Base-by-base conservation (phyloP, 257 asterid species). In the Solanum verrucosum region DNA sequence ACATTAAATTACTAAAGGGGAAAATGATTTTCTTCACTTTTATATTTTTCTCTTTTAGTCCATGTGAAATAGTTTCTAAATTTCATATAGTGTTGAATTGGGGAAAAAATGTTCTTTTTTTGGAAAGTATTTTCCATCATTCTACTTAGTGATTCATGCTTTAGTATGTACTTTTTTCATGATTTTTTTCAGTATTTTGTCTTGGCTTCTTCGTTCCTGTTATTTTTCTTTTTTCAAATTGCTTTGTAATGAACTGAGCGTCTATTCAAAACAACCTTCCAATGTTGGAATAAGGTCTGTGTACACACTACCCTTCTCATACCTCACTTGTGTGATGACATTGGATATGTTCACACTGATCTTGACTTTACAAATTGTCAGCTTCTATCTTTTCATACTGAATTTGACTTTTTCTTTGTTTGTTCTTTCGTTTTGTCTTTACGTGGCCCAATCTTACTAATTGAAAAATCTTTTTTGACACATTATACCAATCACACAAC, bases 281-380 rank as follows among this genome's bases (percentile, higher is more conserved):
- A 68, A 27, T 6, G 5, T 68, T 1, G 29, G 0, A 29, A 27
- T 1, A 27, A 65, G 1, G 18, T 27, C 0, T 3, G 5, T 3
- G 23, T 27, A 68, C 2, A 1, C 20, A 12, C 5, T 27, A 5
- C 1, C 29, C 6, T 63, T 9, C 6, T 23, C 27, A 63, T 63
- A 23, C 31, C 14, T 60, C 29, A 3, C 68, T 60, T 21, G 29
- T 7, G 14, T 23, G 29, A 63, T 63, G 13, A 9, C 3, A 2
- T 4, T n/a, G 33, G 6, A 25, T 65, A n/a, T 71, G 7, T 34
- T 18, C 79, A 7, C 27, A 4, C 81, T 34, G 4, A 34, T 72
- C 46, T 72, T 20, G 25, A 72, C 81, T 31, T 33, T 72, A 12
- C 38, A 21, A 6, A 29, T 4, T 40, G 11, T 27, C 1, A 27